Base-by-base conservation (phyloP, 257 asterid genomes). In the Marsdenia floribunda region DNA sequence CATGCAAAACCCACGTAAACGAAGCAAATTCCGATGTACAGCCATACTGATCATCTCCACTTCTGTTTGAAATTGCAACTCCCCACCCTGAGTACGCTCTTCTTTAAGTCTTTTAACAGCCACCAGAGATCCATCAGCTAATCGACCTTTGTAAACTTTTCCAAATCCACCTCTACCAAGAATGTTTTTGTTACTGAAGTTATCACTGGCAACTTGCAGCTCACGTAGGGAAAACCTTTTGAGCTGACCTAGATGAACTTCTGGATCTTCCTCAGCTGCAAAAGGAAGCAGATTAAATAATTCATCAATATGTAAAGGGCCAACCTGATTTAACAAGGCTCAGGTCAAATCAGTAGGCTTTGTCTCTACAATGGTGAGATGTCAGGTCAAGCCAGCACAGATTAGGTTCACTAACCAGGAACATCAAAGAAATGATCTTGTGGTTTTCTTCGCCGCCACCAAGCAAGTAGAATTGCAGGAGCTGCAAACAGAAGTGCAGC, bases 251-350 rank as follows among this genome's bases (percentile, higher is more conserved):
- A 91, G 86, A 81, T 91, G 97, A 83, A 89, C 97, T 86, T 90
- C 97, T 5, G 97, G 97, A 78, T 90, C 97, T 86, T 88, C 98
- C 90, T 90, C 98, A 67, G 97, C 97, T 93, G 91, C 73, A 77
- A 82, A 53, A 22, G 73, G 52, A 82, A 22, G 33, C 47, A 59
- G 58, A 29, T 21, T 33, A 64, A 65, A 47, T 70, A 35, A 79
- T 73, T 71, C 33, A 9, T 54, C 46, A 75, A 16, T 37, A 14
- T 3, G 74, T 63, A 76, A 55, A 47, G 53, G 19, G 60, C 53
- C 57, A 54, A 71, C 37, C 35, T 2, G 5, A 54, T 53, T 29
- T 16, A 19, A 35, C 19, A 42, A 72, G 24, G 54, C 13, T 72
- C 24, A 38, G 14, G 49, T 24, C 22, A 49, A 18, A 33, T 21